Percentiles rank a stretch among this genome's conserved stretches.
phyloP scores from a whole-genome alignment of 1,284 basidiomycete genomes.

The Irpex sp. region DNA sequence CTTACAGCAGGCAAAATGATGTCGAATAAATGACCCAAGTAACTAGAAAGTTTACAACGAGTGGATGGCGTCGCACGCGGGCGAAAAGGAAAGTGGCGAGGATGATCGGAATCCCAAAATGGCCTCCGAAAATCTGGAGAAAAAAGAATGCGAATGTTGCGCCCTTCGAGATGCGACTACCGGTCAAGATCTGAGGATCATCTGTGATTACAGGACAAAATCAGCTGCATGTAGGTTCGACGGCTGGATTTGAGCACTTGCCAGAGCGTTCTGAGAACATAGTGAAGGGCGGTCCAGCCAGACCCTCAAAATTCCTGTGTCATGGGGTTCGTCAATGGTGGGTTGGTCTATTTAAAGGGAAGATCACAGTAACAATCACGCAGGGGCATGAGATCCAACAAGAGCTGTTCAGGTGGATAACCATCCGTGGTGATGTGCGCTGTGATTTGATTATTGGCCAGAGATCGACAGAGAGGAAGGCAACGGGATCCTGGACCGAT shows the following conservation, averaged over 20 bases:
- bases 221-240: not conserved
- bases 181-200: not conserved
- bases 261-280: not conserved
- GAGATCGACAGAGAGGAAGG: too few species aligned
- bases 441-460: too few species aligned
- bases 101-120: not conserved
- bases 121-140: not conserved
- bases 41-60: not conserved
- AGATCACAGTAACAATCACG: not conserved
- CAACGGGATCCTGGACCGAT: too few species aligned
- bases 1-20: not conserved
- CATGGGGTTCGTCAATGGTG: not conserved
- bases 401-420: too few species aligned
- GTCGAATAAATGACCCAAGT: not conserved
- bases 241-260: not conserved
- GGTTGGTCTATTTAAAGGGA: not conserved
- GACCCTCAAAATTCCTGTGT: not conserved
- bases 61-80: not conserved
- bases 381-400: too few species aligned
- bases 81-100: not conserved
- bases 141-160: not conserved
- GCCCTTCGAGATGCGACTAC: not conserved
- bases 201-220: not conserved
- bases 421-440: too few species aligned
- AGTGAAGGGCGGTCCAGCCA: not conserved